phyloP scores from a whole-genome alignment of 352 stramenopile genomes.

The Pilasporangium apinafurcum region DNA sequence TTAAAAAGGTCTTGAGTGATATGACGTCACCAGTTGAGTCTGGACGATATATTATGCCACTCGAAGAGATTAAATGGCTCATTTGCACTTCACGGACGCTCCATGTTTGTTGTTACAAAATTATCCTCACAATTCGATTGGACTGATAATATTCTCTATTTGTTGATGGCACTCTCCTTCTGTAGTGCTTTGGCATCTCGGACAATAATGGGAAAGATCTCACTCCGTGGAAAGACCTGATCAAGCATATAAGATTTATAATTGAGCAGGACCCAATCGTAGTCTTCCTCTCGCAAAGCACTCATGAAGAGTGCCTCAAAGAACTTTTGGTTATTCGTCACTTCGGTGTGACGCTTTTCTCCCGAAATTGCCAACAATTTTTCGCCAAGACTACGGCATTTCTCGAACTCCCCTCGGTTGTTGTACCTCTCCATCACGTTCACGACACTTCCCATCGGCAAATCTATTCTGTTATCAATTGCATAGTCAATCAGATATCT shows the following conservation, averaged over 20 bases:
- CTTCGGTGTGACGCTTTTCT: not conserved
- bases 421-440: constrained; percentile 10
- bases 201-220: not conserved
- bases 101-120: too few relatives aligned
- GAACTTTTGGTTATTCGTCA: constrained; percentile 11
- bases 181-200: too few relatives aligned
- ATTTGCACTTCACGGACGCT: too few relatives aligned
- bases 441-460: constrained; percentile 14
- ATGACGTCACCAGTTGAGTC: too few relatives aligned
- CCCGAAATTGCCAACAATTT: constrained; percentile 3
- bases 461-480: constrained; percentile 6
- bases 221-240: constrained; percentile 10
- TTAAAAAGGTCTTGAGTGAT: too few relatives aligned
- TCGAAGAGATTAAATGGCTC: too few relatives aligned
- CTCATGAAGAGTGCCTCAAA: constrained; percentile 13
- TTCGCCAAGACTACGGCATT: constrained; percentile 4
- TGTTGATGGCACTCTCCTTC: too few relatives aligned
- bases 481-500: constrained; percentile 9
- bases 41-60: too few relatives aligned
- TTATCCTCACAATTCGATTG: too few relatives aligned
- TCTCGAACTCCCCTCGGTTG: constrained; percentile 1
- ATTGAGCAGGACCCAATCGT: constrained; percentile 3
- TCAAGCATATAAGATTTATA: constrained; percentile 6
- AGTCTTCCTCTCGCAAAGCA: constrained; percentile 6
- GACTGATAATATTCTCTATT: too few relatives aligned